A percentile compares a stretch with the other conserved stretches of the same genome.
Evolutionary conservation across 495 filamentous ascomycete species (phyloP).

Genomic region (Hypoxylon cercidicola): DNA sequence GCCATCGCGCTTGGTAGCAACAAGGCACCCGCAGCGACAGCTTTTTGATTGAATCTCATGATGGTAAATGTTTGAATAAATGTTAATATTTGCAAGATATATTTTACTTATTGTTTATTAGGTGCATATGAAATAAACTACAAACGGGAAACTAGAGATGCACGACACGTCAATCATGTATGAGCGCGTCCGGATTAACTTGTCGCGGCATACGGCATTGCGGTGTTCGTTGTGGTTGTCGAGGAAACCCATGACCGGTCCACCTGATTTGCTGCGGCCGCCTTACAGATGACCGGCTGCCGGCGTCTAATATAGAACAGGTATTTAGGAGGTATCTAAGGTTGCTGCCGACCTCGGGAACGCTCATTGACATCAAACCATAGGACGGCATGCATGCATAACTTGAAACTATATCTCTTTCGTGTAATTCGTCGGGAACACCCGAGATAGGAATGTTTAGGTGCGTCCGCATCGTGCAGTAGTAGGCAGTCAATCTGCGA

Average conservation of each 20-base stretch:
- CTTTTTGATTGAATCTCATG: slow-evolving; percentile 38
- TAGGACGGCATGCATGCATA: no score
- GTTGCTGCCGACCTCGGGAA: slow-evolving; percentile 9
- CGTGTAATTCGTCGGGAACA: slow-evolving; percentile 7
- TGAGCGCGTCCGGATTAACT: slow-evolving; percentile 9
- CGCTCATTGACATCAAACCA: not conserved
- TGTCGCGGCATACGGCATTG: slow-evolving; percentile 3
- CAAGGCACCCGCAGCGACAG: slow-evolving; percentile 37
- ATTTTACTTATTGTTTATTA: not conserved
- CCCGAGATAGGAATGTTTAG: slow-evolving; percentile 2
- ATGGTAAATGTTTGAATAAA: slow-evolving; percentile 1
- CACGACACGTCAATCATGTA: slow-evolving; percentile 5
- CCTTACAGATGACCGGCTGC: slow-evolving; percentile 9
- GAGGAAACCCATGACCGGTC: slow-evolving; percentile 7
- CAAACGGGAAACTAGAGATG: not conserved
- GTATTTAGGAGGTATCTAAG: not conserved
- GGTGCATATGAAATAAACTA: not conserved
- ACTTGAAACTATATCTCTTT: not conserved
- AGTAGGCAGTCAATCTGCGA: not conserved
- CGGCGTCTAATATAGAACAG: slow-evolving; percentile 6
- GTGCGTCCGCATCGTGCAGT: slow-evolving; percentile 2
- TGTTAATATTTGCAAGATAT: slow-evolving; percentile 1
- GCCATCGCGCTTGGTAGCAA: slow-evolving; percentile 47
- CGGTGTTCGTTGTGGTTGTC: slow-evolving; percentile 4
- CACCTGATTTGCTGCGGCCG: slow-evolving; percentile 13